Base-by-base conservation (phyloP, 2,329 filamentous ascomycete species). In the Magnaporthales sp. region DNA sequence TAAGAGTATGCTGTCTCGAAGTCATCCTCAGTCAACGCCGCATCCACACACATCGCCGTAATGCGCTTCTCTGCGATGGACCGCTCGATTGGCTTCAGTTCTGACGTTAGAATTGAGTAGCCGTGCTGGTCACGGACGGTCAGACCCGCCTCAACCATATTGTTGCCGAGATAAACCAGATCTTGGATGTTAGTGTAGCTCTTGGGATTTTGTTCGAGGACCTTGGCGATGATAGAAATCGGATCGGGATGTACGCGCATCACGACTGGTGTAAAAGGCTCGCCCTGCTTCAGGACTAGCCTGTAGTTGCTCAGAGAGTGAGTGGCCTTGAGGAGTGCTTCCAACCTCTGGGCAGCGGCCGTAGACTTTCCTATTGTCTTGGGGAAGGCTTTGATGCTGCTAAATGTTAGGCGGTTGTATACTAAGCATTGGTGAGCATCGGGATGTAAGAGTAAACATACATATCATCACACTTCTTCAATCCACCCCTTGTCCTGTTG, bases 1-100 rank as follows among this genome's bases (percentile, higher is more conserved):
- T 91, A 94, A 0, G 91, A 93, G 75, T 94, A 95, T 11, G 91
- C 91, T 0, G 91, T 95, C 74, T 96, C 92, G 68, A 95, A 95
- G 74, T 88, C 92, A 69, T 93, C 88, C 73, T 93, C 91, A 10
- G 83, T 81, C 1, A 95, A 81, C 13, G 91, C 90, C 15, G 90
- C 88, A 73, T 92, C 88, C 56, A 94, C 87, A 69, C 91, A 92
- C 89, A 94, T 92, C 67, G 90, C 89, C 6, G 88, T 89, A 64
- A 95, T 87, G 31, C 91, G 85, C 63, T 84, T 86, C 73, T 89
- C 86, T 4, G 86, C 84, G 51, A 74, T 68, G 3, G 75, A 70
- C 9, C 75, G 76, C 58, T 75, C 75, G 26, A 68, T 70, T 66
- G 70, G 69, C 46, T 76, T 69, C 58, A 74, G 70, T 5, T 75